Evolutionary conservation across 2,329 filamentous ascomycete genomes (phyloP).

Genomic region (Cladophialophora carrionii): DNA sequence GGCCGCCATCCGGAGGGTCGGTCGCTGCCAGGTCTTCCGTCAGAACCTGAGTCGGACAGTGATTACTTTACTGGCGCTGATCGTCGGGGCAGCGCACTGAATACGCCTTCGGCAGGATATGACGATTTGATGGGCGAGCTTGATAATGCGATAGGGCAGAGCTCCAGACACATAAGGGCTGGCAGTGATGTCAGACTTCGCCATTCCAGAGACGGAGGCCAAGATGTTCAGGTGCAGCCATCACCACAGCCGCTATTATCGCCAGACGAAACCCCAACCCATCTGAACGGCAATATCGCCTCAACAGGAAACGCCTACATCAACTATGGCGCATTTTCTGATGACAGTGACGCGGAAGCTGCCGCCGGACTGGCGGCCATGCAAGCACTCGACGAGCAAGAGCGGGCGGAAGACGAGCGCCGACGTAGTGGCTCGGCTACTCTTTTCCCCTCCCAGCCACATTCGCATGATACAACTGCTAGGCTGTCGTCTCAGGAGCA

Average conservation of each 20-base stretch:
- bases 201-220: constrained; percentile 23
- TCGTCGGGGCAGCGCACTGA: constrained; percentile 37
- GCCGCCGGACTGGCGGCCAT: constrained; percentile 82
- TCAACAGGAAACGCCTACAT: constrained; percentile 51
- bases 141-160: constrained; percentile 52
- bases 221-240: constrained; percentile 35
- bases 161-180: constrained; percentile 22
- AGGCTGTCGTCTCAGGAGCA: constrained; percentile 39
- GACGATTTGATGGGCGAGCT: constrained; percentile 63
- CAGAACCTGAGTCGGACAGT: constrained; percentile 48
- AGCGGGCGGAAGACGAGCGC: constrained; percentile 61
- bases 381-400: constrained; percentile 77
- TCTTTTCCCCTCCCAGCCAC: constrained; percentile 42
- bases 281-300: constrained; percentile 56
- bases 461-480: constrained; percentile 43
- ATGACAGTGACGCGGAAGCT: constrained; percentile 87
- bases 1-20: constrained; percentile 61
- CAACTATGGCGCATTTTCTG: constrained; percentile 58
- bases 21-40: constrained; percentile 62
- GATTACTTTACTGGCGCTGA: constrained; percentile 39
- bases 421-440: constrained; percentile 55
- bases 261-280: constrained; percentile 51
- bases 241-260: constrained; percentile 40
- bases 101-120: constrained; percentile 50
- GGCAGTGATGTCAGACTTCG: constrained; percentile 25